Evolutionary conservation across 768 basidiomycete species (phyloP), one percentile per base, ranked within the genome.

Genomic region (Zangia roseola): DNA sequence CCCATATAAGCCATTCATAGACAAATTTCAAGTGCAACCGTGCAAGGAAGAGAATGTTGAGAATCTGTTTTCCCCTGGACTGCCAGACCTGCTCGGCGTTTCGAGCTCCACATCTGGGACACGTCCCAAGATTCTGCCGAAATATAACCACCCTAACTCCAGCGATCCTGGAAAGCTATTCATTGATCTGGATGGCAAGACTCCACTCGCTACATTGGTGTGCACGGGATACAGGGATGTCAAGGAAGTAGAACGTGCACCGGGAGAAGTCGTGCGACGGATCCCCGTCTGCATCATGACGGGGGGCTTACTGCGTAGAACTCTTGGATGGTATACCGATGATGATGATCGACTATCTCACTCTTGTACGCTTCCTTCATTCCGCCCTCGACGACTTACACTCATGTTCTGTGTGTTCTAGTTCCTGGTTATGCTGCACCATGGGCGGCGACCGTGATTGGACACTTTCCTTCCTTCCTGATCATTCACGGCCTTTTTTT

Each of bases 401-500:
- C 36, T 49, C 1, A 52, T 14, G 16, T 39, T n/a, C 20, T 49
- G 36, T 6, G 9, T 9, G 1, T 31, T 49, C 9, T 7, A 60
- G 60, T 48, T 4, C 25, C 63, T 1, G 47, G 52, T 6, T 42
- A 30, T 3, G 54, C 47, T 20, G 49, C 33, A 6, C 60, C 63
- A 5, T 54, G 34, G 21, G 63, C 58, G 3, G 58, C 54, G 6
- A 49, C 58, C 12, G 35, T 45, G 6, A 45, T 64, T 0, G 19
- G 26, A 9, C 17, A 54, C 10, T 33, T 55, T 39, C 57, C 54
- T 6, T 53, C 62, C 1, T 62, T 59, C 33, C 26, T 59, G 10
- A 25, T 55, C 21, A 54, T 64, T 5, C 55, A 62, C n/a, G 57
- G 55, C 5, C 51, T 63, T 4, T 63, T 64, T 42, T 55, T 49